Conservation (phyloP, 176 grass and related monocot genomes). For the Oryza coarctata region DNA sequence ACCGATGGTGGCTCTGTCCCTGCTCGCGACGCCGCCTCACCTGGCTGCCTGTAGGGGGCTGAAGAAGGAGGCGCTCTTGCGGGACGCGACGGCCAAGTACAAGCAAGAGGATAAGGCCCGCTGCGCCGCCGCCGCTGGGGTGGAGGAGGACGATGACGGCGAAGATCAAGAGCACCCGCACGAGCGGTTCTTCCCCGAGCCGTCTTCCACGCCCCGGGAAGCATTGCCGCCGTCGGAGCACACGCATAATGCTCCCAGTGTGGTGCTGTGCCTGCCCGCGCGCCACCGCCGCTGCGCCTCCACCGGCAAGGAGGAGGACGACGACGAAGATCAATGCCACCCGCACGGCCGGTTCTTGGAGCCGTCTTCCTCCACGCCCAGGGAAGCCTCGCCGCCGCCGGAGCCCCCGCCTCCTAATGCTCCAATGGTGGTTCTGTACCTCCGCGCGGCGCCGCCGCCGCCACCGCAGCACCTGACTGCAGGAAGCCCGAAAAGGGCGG, state of each 20-base stretch:
- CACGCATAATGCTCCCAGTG: too few species aligned
- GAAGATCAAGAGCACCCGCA: too few species aligned
- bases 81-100: background rate
- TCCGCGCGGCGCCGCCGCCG: background rate
- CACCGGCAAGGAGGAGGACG: background rate
- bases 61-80: background rate
- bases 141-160: too few species aligned
- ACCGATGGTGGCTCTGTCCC: background rate
- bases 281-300: too few species aligned
- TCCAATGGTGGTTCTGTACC: background rate
- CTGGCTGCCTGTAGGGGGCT: background rate
- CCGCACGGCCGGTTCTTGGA: slow-evolving; percentile 5
- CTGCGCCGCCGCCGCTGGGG: background rate
- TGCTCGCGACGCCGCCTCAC: background rate
- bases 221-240: too few species aligned
- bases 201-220: background rate
- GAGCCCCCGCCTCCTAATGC: too few species aligned
- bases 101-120: background rate
- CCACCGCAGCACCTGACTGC: too few species aligned
- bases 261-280: slow-evolving; percentile 18
- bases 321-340: background rate
- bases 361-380: background rate
- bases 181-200: background rate
- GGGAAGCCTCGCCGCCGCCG: background rate
- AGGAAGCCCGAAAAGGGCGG: background rate